These are phyloP conservation scores for Cudoniella acicularis DNA, from an alignment of 495 filamentous ascomycete species.

Conservation along the genomic window DNA sequence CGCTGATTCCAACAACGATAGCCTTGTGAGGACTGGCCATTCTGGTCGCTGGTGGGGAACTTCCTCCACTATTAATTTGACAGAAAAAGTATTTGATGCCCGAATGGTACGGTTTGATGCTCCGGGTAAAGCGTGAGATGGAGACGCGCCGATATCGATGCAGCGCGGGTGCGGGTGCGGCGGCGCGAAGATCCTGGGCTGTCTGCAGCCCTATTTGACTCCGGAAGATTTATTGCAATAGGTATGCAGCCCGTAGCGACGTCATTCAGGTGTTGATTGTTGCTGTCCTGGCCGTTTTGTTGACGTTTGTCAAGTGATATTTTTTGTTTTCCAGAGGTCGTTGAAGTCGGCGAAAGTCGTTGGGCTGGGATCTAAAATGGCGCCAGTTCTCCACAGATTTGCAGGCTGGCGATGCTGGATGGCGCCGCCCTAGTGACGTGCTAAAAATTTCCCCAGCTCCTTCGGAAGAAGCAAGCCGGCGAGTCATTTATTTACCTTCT, in stretches of 20 bases:
- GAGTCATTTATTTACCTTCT: neutral
- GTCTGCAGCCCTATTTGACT: neutral
- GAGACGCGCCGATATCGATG: neutral
- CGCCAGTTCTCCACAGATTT: too few relatives aligned
- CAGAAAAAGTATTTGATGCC: neutral
- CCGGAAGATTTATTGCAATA: neutral
- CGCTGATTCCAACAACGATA: conserved; percentile 68
- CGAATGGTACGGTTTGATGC: neutral
- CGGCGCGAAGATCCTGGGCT: neutral
- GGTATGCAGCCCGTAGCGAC: neutral
- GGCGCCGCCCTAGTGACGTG: neutral
- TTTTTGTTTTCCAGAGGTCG: too few relatives aligned
- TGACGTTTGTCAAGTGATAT: too few relatives aligned
- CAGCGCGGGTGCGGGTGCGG: too few relatives aligned
- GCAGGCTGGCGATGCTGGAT: too few relatives aligned
- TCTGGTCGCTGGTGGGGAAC: neutral
- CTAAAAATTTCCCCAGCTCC: neutral
- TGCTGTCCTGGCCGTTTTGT: too few relatives aligned
- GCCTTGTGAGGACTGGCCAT: conserved; percentile 32
- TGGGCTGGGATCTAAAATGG: too few relatives aligned
- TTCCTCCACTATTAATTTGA: neutral
- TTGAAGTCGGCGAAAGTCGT: too few relatives aligned
- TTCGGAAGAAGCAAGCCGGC: neutral
- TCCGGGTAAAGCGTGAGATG: neutral
- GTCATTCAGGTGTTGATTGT: too few relatives aligned